These are phyloP conservation scores for Zymoseptoria brevis DNA, from an alignment of 2,329 filamentous ascomycete genomes.

Conservation along the genomic window DNA sequence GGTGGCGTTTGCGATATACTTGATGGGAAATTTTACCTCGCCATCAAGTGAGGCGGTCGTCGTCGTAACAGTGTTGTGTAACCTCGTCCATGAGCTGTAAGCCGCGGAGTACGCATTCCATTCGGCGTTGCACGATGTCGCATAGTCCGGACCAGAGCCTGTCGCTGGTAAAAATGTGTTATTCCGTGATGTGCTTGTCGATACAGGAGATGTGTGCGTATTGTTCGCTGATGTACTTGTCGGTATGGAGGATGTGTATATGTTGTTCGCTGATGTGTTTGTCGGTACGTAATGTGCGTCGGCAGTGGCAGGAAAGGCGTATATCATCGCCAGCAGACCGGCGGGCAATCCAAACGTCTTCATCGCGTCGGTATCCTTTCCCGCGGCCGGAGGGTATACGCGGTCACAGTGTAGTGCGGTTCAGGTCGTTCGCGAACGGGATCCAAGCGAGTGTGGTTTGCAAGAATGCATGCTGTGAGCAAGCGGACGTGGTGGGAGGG, in stretches of 20 bases:
- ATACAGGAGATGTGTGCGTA: too few relatives aligned
- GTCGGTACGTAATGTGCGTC: neutral
- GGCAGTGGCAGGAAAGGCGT: constrained; percentile 3
- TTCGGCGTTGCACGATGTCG: constrained; percentile 2
- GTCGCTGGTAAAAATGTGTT: constrained; percentile 2
- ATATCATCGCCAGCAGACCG: constrained; percentile 8
- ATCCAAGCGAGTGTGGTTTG: neutral
- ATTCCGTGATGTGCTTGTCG: too few relatives aligned
- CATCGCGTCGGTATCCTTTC: neutral
- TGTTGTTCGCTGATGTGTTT: neutral
- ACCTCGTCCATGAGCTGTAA: neutral
- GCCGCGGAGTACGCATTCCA: constrained; percentile 2
- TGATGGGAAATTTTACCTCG: constrained; percentile 10
- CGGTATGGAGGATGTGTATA: too few relatives aligned
- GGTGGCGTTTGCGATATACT: constrained; percentile 23
- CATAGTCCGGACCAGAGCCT: constrained; percentile 6
- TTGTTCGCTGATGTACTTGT: too few relatives aligned
- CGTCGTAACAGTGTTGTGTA: constrained; percentile 4
- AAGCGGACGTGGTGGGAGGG: neutral
- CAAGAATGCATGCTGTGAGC: neutral
- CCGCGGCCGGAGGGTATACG: neutral
- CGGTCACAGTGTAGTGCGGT: neutral
- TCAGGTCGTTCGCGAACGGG: neutral
- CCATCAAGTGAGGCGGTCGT: constrained; percentile 13
- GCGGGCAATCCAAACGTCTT: constrained; percentile 11